phyloP scores from a whole-genome alignment of 1,284 basidiomycete species.

The Mycosarcoma maydis region DNA sequence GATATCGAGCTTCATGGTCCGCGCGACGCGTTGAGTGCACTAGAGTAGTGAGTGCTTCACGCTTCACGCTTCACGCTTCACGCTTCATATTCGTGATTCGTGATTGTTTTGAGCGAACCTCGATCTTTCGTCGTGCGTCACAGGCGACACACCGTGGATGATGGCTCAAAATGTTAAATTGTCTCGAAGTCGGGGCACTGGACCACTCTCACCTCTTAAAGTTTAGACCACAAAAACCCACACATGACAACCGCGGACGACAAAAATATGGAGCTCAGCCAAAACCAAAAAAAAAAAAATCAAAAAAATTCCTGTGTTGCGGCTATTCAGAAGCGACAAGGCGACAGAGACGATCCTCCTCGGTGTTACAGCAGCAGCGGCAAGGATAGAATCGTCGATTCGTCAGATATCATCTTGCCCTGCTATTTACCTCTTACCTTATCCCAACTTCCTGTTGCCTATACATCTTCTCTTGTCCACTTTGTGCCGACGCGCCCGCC shows the following conservation, averaged over 20 bases:
- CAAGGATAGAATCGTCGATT: constrained; percentile 9
- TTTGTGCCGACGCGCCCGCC: too few species aligned
- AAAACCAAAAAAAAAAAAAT: not conserved
- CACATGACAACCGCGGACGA: too few species aligned
- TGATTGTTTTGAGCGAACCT: too few species aligned
- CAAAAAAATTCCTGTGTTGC: constrained; percentile 16
- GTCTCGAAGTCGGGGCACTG: too few species aligned
- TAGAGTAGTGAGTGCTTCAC: not conserved
- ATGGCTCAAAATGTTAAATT: too few species aligned
- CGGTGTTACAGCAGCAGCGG: not conserved
- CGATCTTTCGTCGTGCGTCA: too few species aligned
- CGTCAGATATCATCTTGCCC: constrained; percentile 11
- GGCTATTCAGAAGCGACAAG: constrained; percentile 2
- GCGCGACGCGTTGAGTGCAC: constrained; percentile 42
- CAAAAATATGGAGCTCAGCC: too few species aligned
- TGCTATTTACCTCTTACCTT: constrained; percentile 35
- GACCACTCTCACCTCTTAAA: too few species aligned
- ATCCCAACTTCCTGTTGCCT: constrained; percentile 9
- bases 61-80: too few species aligned
- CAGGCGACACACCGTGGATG: too few species aligned
- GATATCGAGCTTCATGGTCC: too few species aligned
- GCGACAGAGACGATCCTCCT: not conserved
- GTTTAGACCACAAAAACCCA: not conserved
- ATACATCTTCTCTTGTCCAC: not conserved
- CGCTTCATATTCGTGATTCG: too few species aligned